Evolutionary conservation across 2,329 filamentous ascomycete genomes (phyloP), one percentile per base, ranked within the genome.

Genomic region (Diplodia seriata): DNA sequence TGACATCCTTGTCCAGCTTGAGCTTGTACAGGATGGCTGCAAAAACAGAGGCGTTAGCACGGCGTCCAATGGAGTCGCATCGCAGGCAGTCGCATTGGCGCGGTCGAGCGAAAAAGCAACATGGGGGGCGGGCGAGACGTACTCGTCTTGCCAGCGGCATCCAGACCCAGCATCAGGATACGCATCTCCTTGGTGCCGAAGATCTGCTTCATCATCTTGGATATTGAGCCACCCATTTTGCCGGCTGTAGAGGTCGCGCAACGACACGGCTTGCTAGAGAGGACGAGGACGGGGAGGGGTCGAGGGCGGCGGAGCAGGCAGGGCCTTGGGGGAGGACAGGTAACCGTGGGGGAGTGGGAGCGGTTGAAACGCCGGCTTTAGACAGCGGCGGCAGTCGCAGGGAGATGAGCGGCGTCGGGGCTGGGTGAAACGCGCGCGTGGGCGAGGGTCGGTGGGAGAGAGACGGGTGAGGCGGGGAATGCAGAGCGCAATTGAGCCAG

Each of bases 141-240:
- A 85, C 83, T 98, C 40, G 95, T 99, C 87, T 99, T 99, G 82
- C 95, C 95, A 67, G 95, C 95, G 70, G 95, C 95, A 81, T 99
- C 95, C 73, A 98, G 89, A 70, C 95, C 95, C 77, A 99, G 85
- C 95, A 99, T 99, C 78, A 98, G 85, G 78, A 99, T 87, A 75
- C 95, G 92, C 93, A 98, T 98, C 84, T 98, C 95, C 85, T 97
- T 97, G 68, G 93, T 96, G 84, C 94, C 94, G 84, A 97, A 98
- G 87, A 98, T 93, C 90, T 97, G 97, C 85, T 91, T 91, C 92
- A 97, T 92, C 85, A 97, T 91, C 83, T 97, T 97, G 72, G 93
- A 97, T 79, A 97, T 86, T 81, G 91, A 89, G 74, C 87, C 91
- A 79, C 94, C 94, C 94, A 98, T 98, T 69, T 76, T 90, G 85